Percentiles rank a stretch among this genome's conserved stretches.
Evolutionary conservation across 2,329 filamentous ascomycete genomes (phyloP).

Genomic region (Trichoderma sp.): DNA sequence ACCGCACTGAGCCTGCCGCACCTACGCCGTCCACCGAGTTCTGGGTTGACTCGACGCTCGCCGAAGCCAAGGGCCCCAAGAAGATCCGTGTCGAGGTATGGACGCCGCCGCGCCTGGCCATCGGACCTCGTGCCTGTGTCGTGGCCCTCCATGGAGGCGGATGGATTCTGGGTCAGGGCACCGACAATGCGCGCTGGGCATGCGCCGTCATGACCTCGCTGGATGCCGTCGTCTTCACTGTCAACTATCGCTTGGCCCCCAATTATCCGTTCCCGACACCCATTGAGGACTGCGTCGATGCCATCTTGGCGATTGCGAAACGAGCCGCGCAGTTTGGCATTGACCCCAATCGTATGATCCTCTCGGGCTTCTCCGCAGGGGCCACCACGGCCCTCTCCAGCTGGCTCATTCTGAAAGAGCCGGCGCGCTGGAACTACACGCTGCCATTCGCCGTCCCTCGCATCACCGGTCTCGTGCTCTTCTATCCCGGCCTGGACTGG

Average conservation of each 20-base stretch:
- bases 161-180: constrained; percentile 61
- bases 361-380: constrained; percentile 64
- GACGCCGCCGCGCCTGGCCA: constrained; percentile 35
- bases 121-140: constrained; percentile 49
- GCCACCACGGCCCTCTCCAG: constrained; percentile 53
- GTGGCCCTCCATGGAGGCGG: constrained; percentile 68
- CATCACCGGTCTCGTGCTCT: constrained; percentile 54
- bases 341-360: constrained; percentile 53
- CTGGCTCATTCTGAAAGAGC: constrained; percentile 45
- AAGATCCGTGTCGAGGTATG: constrained; percentile 50
- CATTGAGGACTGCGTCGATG: constrained; percentile 64
- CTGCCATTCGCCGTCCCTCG: constrained; percentile 40
- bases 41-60: constrained; percentile 44
- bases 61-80: constrained; percentile 34
- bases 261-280: constrained; percentile 62
- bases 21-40: constrained; percentile 39
- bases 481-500: constrained; percentile 63
- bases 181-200: constrained; percentile 62
- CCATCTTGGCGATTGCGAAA: constrained; percentile 57
- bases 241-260: constrained; percentile 67
- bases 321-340: constrained; percentile 57
- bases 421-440: constrained; percentile 40
- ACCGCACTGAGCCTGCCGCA: constrained; percentile 41
- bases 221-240: constrained; percentile 58
- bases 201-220: constrained; percentile 49